Base-by-base conservation (phyloP, 345 rosid species). In the Streptanthus diversifolius region DNA sequence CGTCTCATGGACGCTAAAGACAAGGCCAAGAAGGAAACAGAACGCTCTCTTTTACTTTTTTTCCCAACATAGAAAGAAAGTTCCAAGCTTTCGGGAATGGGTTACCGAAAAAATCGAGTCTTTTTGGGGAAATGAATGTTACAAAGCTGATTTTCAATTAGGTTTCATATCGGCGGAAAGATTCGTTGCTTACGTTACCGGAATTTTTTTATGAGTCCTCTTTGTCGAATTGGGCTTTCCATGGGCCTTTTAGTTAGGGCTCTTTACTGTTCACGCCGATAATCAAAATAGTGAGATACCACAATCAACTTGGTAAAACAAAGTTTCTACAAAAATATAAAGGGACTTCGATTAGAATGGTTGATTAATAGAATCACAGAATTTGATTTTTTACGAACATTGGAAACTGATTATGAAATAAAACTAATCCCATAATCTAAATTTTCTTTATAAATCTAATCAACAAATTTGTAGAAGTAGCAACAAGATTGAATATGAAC, bases 61-160 rank as follows among this genome's bases (percentile, higher is more conserved):
- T 44, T 52, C 5, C 7, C 41, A 25, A 3, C 13, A 6, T 0
- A 49, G 2, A 9, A 15, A 19, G 2, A 51, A 77, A 77, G 57
- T 49, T 71, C 72, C 76, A 77, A 71, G 21, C 77, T 71, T 71
- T 65, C 25, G 15, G 77, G 76, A 63, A 55, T 5, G 66, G n/a
- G 67, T 57, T 27, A 33, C 49, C 72, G 49, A 48, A 77, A 77
- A 65, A 77, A 65, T 56, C 62, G 67, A 15, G 66, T 48, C 49
- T 39, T 77, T 22, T 3, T 5, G 10, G 29, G 29, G 12, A 19
- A 51, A 13, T 41, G 44, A 30, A 30, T 18, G 41, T 15, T 43
- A 18, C 8, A 5, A 52, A 22, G 30, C 27, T 63, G 19, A 63
- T 18, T 57, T 51, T 63, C 61, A 37, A 4, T 48, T 71, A 71